Percentiles rank a stretch among this genome's conserved stretches.
phyloP scores from a whole-genome alignment of 768 basidiomycete genomes.

The Galerina marginata region DNA sequence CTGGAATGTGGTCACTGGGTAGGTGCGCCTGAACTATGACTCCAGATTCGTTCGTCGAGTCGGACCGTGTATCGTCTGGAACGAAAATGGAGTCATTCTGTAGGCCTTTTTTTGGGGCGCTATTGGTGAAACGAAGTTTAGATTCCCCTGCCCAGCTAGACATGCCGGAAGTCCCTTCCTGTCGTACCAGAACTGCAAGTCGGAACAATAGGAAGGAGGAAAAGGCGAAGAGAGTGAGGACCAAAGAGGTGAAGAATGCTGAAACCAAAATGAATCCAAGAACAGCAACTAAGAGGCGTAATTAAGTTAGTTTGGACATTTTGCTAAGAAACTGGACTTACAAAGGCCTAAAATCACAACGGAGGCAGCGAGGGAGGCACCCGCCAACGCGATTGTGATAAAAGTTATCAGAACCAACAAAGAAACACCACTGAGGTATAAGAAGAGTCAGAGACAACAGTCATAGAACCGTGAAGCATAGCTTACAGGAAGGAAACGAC shows the following conservation, averaged over 20 bases:
- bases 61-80: neutral
- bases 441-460: neutral
- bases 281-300: conserved; percentile 19
- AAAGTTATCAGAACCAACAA: conserved; percentile 21
- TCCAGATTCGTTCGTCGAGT: conserved; percentile 9
- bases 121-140: conserved; percentile 13
- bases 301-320: neutral
- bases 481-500: conserved; percentile 28
- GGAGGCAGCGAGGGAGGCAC: conserved; percentile 22
- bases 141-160: conserved; percentile 25
- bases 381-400: conserved; percentile 18
- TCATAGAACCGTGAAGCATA: neutral
- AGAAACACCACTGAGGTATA: conserved; percentile 17
- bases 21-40: neutral
- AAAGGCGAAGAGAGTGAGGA: conserved; percentile 26
- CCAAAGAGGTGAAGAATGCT: conserved; percentile 25
- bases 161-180: conserved; percentile 27
- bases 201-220: conserved; percentile 27
- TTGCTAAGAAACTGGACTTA: conserved; percentile 10
- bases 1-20: neutral
- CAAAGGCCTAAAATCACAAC: conserved; percentile 23
- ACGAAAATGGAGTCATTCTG: neutral
- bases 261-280: conserved; percentile 25
- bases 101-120: neutral
- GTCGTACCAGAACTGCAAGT: conserved; percentile 21